Conservation (phyloP, 306 rosid species). For the cucumber (Cucumis sativus) region DNA sequence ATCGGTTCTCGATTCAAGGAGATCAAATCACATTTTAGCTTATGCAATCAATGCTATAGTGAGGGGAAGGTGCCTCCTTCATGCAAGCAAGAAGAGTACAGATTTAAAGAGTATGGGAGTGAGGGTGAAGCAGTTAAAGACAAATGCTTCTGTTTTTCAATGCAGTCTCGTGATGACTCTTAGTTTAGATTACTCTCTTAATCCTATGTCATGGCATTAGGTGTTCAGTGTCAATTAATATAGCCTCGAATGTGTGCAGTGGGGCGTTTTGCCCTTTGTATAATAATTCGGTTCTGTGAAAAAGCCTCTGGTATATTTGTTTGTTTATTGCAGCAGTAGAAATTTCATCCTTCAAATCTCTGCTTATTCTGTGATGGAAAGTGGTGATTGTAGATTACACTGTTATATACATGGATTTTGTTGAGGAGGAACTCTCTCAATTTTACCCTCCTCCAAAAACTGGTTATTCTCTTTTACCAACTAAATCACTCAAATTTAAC, state of each 20-base stretch:
- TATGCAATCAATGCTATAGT: slow-evolving; percentile 94
- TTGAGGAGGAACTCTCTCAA: neutral
- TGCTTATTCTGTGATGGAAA: slow-evolving; percentile 4
- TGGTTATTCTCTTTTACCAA: neutral
- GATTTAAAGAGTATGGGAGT: slow-evolving; percentile 76
- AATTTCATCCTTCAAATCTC: neutral
- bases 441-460: neutral
- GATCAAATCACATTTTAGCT: slow-evolving; percentile 63
- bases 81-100: slow-evolving; percentile 86
- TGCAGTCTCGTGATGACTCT: slow-evolving; percentile 46
- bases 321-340: slow-evolving; percentile 16
- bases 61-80: slow-evolving; percentile 95
- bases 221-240: slow-evolving; percentile 53
- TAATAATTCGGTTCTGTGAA: slow-evolving; percentile 32
- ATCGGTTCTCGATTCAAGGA: slow-evolving; percentile 92
- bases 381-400: neutral
- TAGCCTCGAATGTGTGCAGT: slow-evolving; percentile 20
- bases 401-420: neutral
- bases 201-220: slow-evolving; percentile 24
- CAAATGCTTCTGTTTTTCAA: slow-evolving; percentile 67
- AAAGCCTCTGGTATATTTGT: slow-evolving; percentile 19
- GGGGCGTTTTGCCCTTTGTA: slow-evolving; percentile 33
- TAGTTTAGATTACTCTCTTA: slow-evolving; percentile 26
- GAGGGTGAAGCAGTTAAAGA: slow-evolving; percentile 76
- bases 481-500: neutral